These are phyloP conservation scores for Cyathus striatus DNA, from an alignment of 768 basidiomycete species.

Conservation along the genomic window DNA sequence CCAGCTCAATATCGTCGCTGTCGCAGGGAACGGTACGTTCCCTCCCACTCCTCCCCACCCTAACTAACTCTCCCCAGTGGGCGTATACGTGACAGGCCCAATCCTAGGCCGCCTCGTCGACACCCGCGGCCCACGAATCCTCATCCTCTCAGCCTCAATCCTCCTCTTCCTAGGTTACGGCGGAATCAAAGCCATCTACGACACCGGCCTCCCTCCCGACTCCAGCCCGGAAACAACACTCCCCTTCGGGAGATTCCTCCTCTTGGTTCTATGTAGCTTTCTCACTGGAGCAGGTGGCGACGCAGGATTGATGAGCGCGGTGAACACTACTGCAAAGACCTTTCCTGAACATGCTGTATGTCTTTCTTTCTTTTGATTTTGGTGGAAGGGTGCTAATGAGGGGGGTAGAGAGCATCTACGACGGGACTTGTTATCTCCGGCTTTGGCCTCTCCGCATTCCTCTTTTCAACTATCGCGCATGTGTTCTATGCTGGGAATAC, in stretches of 20 bases:
- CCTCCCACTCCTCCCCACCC: neutral
- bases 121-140: constrained; percentile 61
- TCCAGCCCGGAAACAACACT: constrained; percentile 21
- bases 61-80: constrained; percentile 37
- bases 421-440: constrained; percentile 81
- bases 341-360: constrained; percentile 70
- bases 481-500: constrained; percentile 63
- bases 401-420: constrained; percentile 72
- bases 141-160: constrained; percentile 53
- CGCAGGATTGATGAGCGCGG: constrained; percentile 59
- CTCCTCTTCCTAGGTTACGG: constrained; percentile 68
- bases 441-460: constrained; percentile 88
- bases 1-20: constrained; percentile 72
- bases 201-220: constrained; percentile 44
- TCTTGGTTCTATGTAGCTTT: constrained; percentile 60
- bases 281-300: constrained; percentile 78
- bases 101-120: constrained; percentile 81
- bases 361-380: constrained; percentile 7
- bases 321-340: constrained; percentile 81
- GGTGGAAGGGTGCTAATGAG: too few relatives aligned
- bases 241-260: constrained; percentile 38
- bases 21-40: constrained; percentile 71
- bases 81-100: constrained; percentile 74
- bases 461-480: constrained; percentile 77
- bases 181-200: constrained; percentile 66